Evolutionary conservation across 2,329 filamentous ascomycete species (phyloP).

Genomic region (Aspergillus spinulosporus): DNA sequence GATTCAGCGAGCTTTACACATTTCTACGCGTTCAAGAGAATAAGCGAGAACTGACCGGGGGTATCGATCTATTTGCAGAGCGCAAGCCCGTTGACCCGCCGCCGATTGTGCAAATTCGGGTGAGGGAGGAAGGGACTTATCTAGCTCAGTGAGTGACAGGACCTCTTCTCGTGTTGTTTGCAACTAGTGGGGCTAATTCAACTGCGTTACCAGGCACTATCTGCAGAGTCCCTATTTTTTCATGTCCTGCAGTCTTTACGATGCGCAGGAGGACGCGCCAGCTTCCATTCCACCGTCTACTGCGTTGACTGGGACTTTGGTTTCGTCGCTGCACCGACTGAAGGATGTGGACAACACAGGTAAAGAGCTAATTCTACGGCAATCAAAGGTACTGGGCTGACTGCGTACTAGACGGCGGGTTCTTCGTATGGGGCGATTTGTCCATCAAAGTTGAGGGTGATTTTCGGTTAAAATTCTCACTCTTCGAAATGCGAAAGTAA

Average conservation of each 20-base stretch:
- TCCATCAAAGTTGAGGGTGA: constrained; percentile 73
- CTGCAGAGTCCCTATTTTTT: constrained; percentile 67
- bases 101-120: constrained; percentile 73
- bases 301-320: constrained; percentile 68
- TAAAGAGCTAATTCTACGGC: constrained; percentile 28
- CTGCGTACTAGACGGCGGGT: constrained; percentile 64
- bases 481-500: constrained; percentile 70
- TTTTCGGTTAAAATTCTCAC: constrained; percentile 72
- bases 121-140: constrained; percentile 49
- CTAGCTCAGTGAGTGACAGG: constrained; percentile 58
- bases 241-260: constrained; percentile 59
- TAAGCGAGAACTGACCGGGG: constrained; percentile 18
- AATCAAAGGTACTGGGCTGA: constrained; percentile 6
- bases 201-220: constrained; percentile 51
- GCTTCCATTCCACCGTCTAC: constrained; percentile 49
- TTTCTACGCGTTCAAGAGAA: constrained; percentile 2
- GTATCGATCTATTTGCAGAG: constrained; percentile 49
- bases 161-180: constrained; percentile 17
- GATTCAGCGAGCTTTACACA: not conserved
- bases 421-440: constrained; percentile 89
- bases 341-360: constrained; percentile 72
- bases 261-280: constrained; percentile 49
- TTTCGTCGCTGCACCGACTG: constrained; percentile 78
- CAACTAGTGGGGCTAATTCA: not conserved
- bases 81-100: constrained; percentile 84